Base-by-base conservation (phyloP, 2,329 filamentous ascomycete genomes). In the Botrytis tulipae region DNA sequence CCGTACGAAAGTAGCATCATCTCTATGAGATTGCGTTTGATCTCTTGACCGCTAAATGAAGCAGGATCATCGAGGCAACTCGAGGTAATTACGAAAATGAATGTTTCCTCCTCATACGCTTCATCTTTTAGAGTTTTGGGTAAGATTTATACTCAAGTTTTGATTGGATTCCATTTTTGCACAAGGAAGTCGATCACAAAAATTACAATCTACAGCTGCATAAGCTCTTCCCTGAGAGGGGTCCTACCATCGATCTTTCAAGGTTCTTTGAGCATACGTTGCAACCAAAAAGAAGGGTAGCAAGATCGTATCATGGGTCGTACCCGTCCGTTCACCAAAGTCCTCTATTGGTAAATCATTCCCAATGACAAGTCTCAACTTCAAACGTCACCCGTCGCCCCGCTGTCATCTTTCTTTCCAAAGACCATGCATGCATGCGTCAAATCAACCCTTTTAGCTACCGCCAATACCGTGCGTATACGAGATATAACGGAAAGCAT, bases 371-470 rank as follows among this genome's bases (percentile, higher is more conserved):
- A 54, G 46, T 68, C 48, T 57, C 46, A 42, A 57, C 22, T 54
- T 57, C 35, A n/a, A 68, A 68, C 65, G 35, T 68, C 65, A 68
- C 65, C 65, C 65, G 46, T 29, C 46, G 65, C 65, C 65, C 65
- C 65, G 48, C 65, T 54, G n/a, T 68, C 65, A 68, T 54, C 65
- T 32, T 35, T 42, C 65, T 32, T 48, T 67, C 48, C 16, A 51
- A 18, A 57, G 14, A 9, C 51, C 25, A 51, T n/a, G 29, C 25
- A n/a, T 62, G n/a, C n/a, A 63, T 40, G 5, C 37, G n/a, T 67
- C 65, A 32, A 40, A 54, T 29, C 46, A 35, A 29, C 37, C 40
- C 32, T 54, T 67, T 67, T 16, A 20, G 65, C 65, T 40, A 68
- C 65, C 65, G 44, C 48, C 46, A 40, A 10, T 68, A 54, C 46